Conservation (phyloP, 441 rosid species). For the Populus trichocarpa region DNA sequence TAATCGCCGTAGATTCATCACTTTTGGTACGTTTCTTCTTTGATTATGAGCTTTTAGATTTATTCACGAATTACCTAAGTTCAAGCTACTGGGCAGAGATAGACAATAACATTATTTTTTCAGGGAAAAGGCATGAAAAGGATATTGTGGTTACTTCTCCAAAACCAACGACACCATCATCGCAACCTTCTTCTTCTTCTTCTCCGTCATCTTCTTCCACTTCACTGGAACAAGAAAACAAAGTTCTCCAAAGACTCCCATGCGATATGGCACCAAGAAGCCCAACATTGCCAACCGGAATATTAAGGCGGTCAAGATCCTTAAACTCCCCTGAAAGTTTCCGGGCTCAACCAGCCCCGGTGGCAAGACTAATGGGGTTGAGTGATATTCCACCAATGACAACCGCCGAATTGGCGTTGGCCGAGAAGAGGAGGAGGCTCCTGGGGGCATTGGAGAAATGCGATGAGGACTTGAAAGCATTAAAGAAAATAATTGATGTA, state of each 20-base stretch:
- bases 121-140: constrained; percentile 38
- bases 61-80: background rate
- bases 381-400: constrained; percentile 1
- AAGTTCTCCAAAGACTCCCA: constrained; percentile 9
- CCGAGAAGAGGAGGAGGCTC: constrained; percentile 50
- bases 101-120: background rate
- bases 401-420: background rate
- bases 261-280: constrained; percentile 26
- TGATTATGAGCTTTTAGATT: background rate
- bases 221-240: background rate
- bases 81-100: background rate
- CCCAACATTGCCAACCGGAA: constrained; percentile 41
- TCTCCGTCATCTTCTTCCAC: constrained; percentile 2
- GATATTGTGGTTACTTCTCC: constrained; percentile 4
- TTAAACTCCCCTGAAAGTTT: constrained; percentile 6
- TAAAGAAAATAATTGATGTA: constrained; percentile 30
- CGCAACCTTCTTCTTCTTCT: background rate
- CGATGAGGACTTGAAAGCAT: constrained; percentile 61
- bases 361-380: constrained; percentile 19
- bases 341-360: constrained; percentile 5
- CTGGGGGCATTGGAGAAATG: constrained; percentile 71
- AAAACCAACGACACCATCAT: background rate
- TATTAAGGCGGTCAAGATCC: constrained; percentile 26
- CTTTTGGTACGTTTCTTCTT: constrained; percentile 27
- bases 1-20: constrained; percentile 45